A percentile compares a stretch with the other conserved stretches of the same genome.
Evolutionary conservation across 306 rosid species (phyloP).

Genomic region (Dryas alaskensis): DNA sequence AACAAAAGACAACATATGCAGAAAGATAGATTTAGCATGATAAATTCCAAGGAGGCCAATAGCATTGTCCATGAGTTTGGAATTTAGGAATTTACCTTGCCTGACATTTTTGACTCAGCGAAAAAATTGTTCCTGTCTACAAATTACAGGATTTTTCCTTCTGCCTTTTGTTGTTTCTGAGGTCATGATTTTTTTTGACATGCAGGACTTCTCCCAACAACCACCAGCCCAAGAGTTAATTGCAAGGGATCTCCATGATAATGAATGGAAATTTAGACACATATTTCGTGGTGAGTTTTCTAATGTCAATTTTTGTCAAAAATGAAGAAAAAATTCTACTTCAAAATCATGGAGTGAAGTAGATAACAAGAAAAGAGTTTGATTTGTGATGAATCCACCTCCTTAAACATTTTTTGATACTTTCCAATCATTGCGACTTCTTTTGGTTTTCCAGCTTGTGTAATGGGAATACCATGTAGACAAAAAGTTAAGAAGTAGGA

Average conservation of each 20-base stretch:
- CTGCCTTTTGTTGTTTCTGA: constrained; percentile 4
- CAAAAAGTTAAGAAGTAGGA: neutral
- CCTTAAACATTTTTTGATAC: neutral
- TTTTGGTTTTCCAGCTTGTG: neutral
- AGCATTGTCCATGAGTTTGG: neutral
- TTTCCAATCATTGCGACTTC: neutral
- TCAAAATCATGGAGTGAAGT: neutral
- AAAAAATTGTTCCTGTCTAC: neutral
- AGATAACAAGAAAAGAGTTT: constrained; percentile 4
- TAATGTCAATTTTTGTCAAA: neutral
- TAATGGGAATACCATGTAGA: constrained; percentile 8
- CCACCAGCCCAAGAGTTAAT: constrained; percentile 95
- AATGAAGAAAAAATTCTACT: constrained; percentile 1
- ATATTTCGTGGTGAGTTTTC: constrained; percentile 86
- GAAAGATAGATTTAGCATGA: neutral
- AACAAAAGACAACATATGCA: neutral
- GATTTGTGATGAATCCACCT: neutral
- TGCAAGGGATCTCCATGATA: constrained; percentile 94
- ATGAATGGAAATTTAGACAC: constrained; percentile 98
- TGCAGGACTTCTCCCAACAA: constrained; percentile 88
- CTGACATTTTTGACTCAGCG: neutral
- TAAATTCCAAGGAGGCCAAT: neutral
- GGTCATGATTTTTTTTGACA: constrained; percentile 6
- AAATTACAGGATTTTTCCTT: neutral
- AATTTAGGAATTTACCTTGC: neutral